Percentiles rank a stretch among this genome's conserved stretches.
Evolutionary conservation across 805 yeast genomes (phyloP).

Genomic region (Danielia reshetovae): DNA sequence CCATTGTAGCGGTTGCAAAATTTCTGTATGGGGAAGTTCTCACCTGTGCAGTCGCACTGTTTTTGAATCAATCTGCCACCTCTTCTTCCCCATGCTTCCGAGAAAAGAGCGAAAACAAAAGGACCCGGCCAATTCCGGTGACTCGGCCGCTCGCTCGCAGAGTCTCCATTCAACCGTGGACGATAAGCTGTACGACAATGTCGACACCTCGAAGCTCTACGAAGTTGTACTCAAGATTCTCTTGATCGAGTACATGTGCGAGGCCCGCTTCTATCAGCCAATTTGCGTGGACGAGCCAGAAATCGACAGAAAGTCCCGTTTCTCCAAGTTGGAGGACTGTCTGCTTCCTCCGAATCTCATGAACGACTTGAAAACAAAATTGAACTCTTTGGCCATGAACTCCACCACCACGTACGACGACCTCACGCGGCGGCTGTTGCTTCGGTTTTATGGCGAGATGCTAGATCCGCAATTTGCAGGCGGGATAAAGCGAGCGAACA

Average conservation of each 20-base stretch:
- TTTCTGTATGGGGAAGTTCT: too few species aligned
- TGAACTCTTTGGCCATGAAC: slow-evolving; percentile 47
- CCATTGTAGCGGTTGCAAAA: too few species aligned
- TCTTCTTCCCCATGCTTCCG: background rate
- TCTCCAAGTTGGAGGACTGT: slow-evolving; percentile 11
- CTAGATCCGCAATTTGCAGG: slow-evolving; percentile 43
- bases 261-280: slow-evolving; percentile 54
- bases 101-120: background rate
- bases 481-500: slow-evolving; percentile 27
- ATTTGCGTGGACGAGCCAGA: slow-evolving; percentile 3
- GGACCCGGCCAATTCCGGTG: slow-evolving; percentile 1
- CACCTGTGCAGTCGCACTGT: too few species aligned
- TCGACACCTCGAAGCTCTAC: slow-evolving; percentile 36
- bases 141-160: slow-evolving; percentile 8
- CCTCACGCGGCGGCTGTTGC: slow-evolving; percentile 51
- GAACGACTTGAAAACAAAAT: slow-evolving; percentile 34
- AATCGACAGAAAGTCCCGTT: slow-evolving; percentile 8
- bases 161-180: slow-evolving; percentile 12
- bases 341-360: slow-evolving; percentile 36
- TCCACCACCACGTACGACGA: slow-evolving; percentile 36
- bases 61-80: background rate
- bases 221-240: slow-evolving; percentile 51
- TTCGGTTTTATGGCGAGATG: slow-evolving; percentile 61
- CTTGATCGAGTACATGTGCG: slow-evolving; percentile 57
- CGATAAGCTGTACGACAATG: slow-evolving; percentile 16